Base-by-base conservation (phyloP, 2,329 filamentous ascomycete species). In the Leptographium lundbergii region DNA sequence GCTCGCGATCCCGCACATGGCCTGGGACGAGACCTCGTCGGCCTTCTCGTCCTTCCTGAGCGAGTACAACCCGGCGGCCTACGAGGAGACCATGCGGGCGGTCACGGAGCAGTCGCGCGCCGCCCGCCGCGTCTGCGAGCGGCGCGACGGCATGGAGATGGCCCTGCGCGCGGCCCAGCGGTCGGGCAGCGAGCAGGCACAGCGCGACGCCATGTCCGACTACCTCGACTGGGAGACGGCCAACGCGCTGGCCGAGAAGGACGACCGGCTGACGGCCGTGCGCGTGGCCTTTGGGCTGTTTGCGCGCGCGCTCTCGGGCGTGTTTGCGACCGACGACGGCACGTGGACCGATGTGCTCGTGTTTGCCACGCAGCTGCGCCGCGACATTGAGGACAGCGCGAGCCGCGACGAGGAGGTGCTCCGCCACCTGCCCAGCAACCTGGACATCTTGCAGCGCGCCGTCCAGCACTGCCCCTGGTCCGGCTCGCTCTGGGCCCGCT, bases 401-500 rank as follows among this genome's bases (percentile, higher is more conserved):
- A 27, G 60, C 70, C 72, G 64, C 58, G 52, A 62, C 71, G 73
- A 65, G 58, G 73, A 70, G 65, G 68, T 65, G 63, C 73, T 63
- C 51, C 70, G 59, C 64, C 71, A 67, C 59, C 71, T 69, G 59
- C 79, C 71, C 24, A 74, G 75, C 58, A 71, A 88, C 45, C 78
- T 95, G 11, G 81, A 89, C 54, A 80, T 92, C 7, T 77, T 95
- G 2, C 85, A 90, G 66, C 82, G 91, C 63, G 91, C 90, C 14
- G 94, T 91, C 11, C 82, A 86, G 51, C 94, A 97, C 71, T 96
- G 92, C 66, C 91, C 94, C 2, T 95, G 91, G 87, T 95, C 91
- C 7, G 94, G 94, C 19, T 80, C 82, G 32, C 78, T 99, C 7
- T 99, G 94, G 94, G 89, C 89, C 7, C 85, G 92, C 64, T 91